phyloP scores from a whole-genome alignment of 169 alveolate species.

The Plasmodium fragile region DNA sequence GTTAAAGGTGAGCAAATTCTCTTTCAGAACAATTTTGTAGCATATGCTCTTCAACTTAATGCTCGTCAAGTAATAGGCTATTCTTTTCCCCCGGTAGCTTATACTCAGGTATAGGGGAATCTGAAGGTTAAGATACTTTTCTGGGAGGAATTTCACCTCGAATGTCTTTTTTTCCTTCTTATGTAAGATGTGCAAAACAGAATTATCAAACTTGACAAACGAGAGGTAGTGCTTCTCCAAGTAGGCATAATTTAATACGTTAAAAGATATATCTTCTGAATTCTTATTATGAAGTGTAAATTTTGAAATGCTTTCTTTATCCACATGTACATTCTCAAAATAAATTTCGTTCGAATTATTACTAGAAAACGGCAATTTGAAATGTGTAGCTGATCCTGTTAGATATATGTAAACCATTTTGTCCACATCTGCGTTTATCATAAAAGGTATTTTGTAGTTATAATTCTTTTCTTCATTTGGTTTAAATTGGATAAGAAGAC shows the following conservation, averaged over 20 bases:
- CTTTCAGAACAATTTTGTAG: conserved; percentile 63
- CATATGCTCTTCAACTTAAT: conserved; percentile 55
- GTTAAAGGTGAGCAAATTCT: conserved; percentile 26
- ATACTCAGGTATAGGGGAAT: conserved; percentile 65
- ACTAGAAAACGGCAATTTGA: conserved; percentile 57
- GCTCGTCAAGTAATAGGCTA: conserved; percentile 41
- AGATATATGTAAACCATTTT: conserved; percentile 28
- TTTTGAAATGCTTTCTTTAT: conserved; percentile 51
- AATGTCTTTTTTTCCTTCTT: conserved; percentile 68
- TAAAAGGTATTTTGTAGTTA: conserved; percentile 57
- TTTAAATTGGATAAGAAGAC: conserved; percentile 27
- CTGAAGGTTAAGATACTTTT: conserved; percentile 33
- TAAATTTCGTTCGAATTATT: conserved; percentile 52
- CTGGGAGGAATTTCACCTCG: conserved; percentile 60
- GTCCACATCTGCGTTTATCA: conserved; percentile 26
- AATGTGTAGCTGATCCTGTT: conserved; percentile 57
- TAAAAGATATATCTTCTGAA: conserved; percentile 59
- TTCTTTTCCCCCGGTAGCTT: conserved; percentile 6
- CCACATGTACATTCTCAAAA: conserved; percentile 66
- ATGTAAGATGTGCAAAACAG: conserved; percentile 26
- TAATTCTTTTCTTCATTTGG: conserved; percentile 65
- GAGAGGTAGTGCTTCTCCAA: conserved; percentile 32
- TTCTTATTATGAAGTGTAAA: conserved; percentile 52
- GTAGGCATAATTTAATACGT: conserved; percentile 33
- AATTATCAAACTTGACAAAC: conserved; percentile 54